These are phyloP conservation scores for Picea glauca DNA, from an alignment of 75 land plant genomes.

Conservation along the genomic window DNA sequence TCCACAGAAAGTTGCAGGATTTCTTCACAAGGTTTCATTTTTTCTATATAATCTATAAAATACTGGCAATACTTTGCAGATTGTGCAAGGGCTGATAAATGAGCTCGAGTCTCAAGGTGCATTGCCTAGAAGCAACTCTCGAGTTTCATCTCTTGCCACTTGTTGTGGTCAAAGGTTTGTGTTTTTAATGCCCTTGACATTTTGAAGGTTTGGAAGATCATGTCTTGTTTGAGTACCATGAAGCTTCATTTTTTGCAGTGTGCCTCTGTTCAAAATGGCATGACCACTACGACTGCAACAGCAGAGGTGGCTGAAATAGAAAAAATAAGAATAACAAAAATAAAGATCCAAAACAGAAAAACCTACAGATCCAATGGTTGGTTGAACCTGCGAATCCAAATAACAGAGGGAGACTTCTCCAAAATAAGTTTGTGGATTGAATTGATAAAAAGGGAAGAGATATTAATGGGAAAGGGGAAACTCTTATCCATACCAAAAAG, in stretches of 20 bases:
- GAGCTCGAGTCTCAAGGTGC: constrained; percentile 98
- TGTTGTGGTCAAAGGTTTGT: constrained; percentile 94
- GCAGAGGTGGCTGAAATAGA: no score
- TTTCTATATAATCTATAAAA: neutral
- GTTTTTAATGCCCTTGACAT: neutral
- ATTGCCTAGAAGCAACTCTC: constrained; percentile 93
- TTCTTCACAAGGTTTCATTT: neutral
- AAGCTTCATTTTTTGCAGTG: neutral
- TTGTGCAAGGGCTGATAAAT: constrained; percentile 93
- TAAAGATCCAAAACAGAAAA: no score
- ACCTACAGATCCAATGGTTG: no score
- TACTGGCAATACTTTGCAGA: constrained; percentile 35
- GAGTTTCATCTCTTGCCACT: constrained; percentile 98
- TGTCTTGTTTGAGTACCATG: neutral
- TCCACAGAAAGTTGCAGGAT: neutral
- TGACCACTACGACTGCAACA: no score
- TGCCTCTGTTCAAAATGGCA: no score
- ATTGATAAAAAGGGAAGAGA: no score
- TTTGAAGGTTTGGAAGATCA: neutral
- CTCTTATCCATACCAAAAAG: no score
- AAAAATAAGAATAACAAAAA: no score
- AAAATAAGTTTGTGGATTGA: no score
- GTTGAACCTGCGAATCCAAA: no score
- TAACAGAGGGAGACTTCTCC: no score
- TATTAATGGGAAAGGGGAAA: no score